phyloP scores from a whole-genome alignment of 108 stramenopile genomes.

The Skeletonema tropicum region DNA sequence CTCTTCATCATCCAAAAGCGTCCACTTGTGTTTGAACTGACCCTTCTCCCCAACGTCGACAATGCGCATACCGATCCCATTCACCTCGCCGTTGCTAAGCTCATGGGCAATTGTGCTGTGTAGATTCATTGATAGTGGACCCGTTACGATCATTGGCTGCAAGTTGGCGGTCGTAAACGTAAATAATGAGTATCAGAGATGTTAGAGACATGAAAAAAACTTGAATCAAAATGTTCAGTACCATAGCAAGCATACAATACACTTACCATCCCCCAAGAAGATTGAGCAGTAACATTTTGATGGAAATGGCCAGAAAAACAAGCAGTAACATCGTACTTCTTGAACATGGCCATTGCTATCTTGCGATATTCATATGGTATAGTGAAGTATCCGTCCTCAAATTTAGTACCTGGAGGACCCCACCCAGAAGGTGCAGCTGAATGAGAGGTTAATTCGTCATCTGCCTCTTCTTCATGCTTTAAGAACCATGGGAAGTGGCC shows the following conservation, averaged over 20 bases:
- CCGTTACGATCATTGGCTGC: conserved; percentile 43
- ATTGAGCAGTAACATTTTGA: conserved; percentile 25
- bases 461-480: conserved; percentile 38
- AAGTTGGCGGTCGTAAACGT: background rate
- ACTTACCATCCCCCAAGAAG: conserved; percentile 35
- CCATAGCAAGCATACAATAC: too few species aligned
- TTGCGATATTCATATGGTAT: conserved; percentile 24
- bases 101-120: conserved; percentile 31
- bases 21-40: conserved; percentile 29
- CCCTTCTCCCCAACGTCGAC: conserved; percentile 35
- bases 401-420: conserved; percentile 30
- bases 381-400: conserved; percentile 36
- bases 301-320: conserved; percentile 39
- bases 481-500: conserved; percentile 42
- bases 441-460: conserved; percentile 22
- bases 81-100: conserved; percentile 24
- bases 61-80: conserved; percentile 38
- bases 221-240: too few species aligned
- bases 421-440: conserved; percentile 18
- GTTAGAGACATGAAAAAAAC: background rate
- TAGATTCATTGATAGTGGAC: conserved; percentile 37
- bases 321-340: conserved; percentile 34
- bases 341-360: conserved; percentile 34
- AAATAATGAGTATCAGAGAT: background rate
- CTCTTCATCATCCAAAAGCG: conserved; percentile 28